These are phyloP conservation scores for Aquilaria agallochum DNA, from an alignment of 441 rosid genomes.

Conservation along the genomic window DNA sequence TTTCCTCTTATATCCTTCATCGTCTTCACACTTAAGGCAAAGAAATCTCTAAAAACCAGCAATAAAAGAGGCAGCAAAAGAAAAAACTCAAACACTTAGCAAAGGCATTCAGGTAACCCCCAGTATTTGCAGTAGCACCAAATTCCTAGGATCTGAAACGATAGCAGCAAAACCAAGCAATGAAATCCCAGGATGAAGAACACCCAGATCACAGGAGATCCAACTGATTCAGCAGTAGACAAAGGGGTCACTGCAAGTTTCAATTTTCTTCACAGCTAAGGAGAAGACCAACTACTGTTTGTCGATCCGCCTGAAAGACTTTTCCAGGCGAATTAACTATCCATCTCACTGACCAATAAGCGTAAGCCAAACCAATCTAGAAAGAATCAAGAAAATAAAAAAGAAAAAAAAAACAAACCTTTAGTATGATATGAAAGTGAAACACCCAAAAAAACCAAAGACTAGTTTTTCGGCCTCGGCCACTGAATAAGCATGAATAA, in stretches of 20 bases:
- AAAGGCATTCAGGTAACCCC: not conserved
- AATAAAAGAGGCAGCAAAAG: not conserved
- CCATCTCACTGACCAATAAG: conserved; percentile 8
- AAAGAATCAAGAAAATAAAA: conserved; percentile 1
- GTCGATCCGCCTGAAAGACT: conserved; percentile 10
- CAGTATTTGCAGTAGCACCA: not conserved
- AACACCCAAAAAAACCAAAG: conserved; percentile 11
- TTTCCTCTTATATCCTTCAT: conserved; percentile 38
- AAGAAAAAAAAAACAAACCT: conserved; percentile 10
- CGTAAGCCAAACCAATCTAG: conserved; percentile 11
- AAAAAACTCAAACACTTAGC: not conserved
- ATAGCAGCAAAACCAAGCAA: conserved; percentile 12
- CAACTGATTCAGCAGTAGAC: conserved; percentile 9
- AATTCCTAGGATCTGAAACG: not conserved
- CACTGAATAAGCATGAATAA: not conserved
- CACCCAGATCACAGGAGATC: conserved; percentile 7
- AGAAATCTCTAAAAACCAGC: not conserved
- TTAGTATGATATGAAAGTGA: not conserved
- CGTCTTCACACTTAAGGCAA: not conserved
- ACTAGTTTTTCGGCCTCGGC: not conserved
- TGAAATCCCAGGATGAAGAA: conserved; percentile 8
- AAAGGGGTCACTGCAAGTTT: not conserved
- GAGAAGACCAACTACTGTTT: conserved; percentile 7
- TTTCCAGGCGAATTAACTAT: conserved; percentile 1
- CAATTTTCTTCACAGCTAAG: conserved; percentile 1